These are phyloP conservation scores for Eragrostis curvula DNA, from an alignment of 176 grass and related monocot genomes.

Conservation along the genomic window DNA sequence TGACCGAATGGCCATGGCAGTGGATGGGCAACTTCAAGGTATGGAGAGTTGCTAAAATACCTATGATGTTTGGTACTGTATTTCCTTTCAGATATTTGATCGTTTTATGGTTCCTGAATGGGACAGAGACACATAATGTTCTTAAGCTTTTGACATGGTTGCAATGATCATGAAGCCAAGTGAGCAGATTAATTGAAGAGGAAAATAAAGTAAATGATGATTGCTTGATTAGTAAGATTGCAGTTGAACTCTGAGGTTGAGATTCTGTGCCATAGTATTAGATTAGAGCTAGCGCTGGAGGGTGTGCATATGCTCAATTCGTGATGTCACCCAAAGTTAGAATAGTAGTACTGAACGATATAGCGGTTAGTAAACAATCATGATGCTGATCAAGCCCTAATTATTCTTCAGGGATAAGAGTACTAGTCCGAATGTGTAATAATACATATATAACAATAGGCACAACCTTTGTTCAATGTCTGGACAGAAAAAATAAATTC, in stretches of 20 bases:
- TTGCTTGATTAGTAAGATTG: not conserved
- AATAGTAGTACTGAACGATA: not conserved
- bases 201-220: not conserved
- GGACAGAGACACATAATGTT: not conserved
- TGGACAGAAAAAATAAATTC: not conserved
- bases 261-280: not conserved
- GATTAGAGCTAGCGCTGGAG: not conserved
- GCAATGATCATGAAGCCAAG: not conserved
- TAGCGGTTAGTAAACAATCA: not conserved
- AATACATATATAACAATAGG: not conserved
- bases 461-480: not conserved
- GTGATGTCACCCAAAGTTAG: not conserved
- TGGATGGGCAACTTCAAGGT: constrained; percentile 94
- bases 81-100: not conserved
- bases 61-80: not conserved
- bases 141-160: constrained; percentile 11
- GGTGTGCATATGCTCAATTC: not conserved
- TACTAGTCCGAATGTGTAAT: not conserved
- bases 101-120: not conserved
- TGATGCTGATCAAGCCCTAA: not conserved
- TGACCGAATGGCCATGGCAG: constrained; percentile 94
- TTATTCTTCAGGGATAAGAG: not conserved
- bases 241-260: not conserved
- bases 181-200: not conserved
- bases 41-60: not conserved